Evolutionary conservation across 345 rosid genomes (phyloP), one percentile per base, ranked within the genome.

Genomic region (Brassica carinata): DNA sequence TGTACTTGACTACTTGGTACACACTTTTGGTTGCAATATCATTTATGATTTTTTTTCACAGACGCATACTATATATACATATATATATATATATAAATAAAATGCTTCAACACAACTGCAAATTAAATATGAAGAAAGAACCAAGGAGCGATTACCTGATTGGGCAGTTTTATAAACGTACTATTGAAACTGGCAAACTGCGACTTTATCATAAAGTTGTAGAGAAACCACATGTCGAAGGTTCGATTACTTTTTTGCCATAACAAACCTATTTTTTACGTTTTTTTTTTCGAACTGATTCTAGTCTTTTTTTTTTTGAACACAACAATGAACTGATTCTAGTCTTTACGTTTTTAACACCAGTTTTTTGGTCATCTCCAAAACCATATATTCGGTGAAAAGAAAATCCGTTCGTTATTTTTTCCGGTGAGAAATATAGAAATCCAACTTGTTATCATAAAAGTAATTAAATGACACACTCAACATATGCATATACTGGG

Each of bases 171-270:
- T 13, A 15, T 45, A 72, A 65, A n/a, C 77, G 14, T 45, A 79
- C 58, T 51, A 14, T 51, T 51, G 58, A 51, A 51, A 51, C 58
- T 51, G 58, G 58, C 30, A 74, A 48, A 48, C 34, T 14, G 0
- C 75, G 31, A 74, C 72, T 75, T 61, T 62, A 58, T 72, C 31
- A 59, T 58, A 79, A 79, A 67, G 69, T 69, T 64, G 66, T 61
- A 38, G 18, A 74, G 67, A 36, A 36, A 29, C 67, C 67, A 80
- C 79, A 63, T 62, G 79, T 64, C 72, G 53, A 80, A 75, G 66
- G 72, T 80, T 80, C 83, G 26, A 38, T 64, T 36, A 55, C 67
- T 27, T 75, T 80, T 51, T 75, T 64, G 59, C 76, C 71, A 80
- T 63, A 64, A 64, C 40, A 53, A 69, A 45, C 66, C 15, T 40